phyloP scores from a whole-genome alignment of 2,329 filamentous ascomycete species.

The Myotisia sp. region DNA sequence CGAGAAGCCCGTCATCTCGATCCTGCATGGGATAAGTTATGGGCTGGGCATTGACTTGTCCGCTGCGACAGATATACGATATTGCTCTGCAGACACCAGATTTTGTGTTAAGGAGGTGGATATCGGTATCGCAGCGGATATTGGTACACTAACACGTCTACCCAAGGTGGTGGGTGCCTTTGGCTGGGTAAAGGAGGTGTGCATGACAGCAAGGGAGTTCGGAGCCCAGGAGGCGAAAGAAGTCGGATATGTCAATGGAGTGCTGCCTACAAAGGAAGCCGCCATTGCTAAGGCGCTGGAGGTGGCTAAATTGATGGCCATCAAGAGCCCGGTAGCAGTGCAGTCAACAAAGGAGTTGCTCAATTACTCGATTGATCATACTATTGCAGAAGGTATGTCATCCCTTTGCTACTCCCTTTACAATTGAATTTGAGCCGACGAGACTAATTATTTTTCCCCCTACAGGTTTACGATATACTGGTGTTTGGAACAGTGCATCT shows the following conservation, averaged over 20 bases:
- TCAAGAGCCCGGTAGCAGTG: constrained; percentile 77
- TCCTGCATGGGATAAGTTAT: constrained; percentile 63
- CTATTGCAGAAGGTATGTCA: constrained; percentile 56
- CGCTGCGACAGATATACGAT: constrained; percentile 30
- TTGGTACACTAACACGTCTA: constrained; percentile 34
- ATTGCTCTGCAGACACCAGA: constrained; percentile 23
- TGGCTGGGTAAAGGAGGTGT: constrained; percentile 37
- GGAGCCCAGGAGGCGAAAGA: constrained; percentile 31
- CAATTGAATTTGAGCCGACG: neutral
- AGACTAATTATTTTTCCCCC: constrained; percentile 1
- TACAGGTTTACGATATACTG: constrained; percentile 61
- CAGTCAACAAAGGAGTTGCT: constrained; percentile 77
- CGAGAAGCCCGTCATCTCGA: constrained; percentile 78
- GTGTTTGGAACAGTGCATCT: constrained; percentile 73
- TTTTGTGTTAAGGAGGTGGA: constrained; percentile 38
- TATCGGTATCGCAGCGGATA: constrained; percentile 36
- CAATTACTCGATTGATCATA: constrained; percentile 66
- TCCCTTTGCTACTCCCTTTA: neutral
- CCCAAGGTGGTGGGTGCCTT: constrained; percentile 34
- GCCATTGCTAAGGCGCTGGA: constrained; percentile 49
- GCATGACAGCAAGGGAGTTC: constrained; percentile 31
- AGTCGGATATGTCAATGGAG: constrained; percentile 31
- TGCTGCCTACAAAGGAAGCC: constrained; percentile 40
- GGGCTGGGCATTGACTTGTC: constrained; percentile 59
- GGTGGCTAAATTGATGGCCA: constrained; percentile 51